Base-by-base conservation (phyloP, 148 eudicot genomes). In the Pharnaceum exiguum region DNA sequence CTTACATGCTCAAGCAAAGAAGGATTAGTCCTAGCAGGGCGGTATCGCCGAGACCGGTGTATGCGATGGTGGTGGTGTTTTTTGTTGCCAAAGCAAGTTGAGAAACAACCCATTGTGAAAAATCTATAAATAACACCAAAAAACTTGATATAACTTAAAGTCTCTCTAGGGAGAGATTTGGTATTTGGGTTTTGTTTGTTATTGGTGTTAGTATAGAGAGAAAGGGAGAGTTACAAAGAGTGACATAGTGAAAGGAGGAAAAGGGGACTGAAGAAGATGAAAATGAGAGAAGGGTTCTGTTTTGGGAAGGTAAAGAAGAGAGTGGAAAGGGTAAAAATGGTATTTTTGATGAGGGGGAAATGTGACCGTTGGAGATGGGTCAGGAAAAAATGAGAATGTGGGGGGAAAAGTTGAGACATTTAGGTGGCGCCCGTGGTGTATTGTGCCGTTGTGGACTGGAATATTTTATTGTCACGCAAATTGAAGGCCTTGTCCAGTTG, bases 81-180 rank as follows among this genome's bases (percentile, higher is more conserved):
- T n/a, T n/a, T n/a, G n/a, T n/a, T n/a, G n/a, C n/a, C n/a, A n/a
- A n/a, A n/a, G n/a, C n/a, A n/a, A n/a, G n/a, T n/a, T n/a, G 77
- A 27, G 47, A 78, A 75, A 36, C 80, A 82, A 2, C 87, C 79
- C 87, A 82, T 81, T 18, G 15, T 52, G 30, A 15, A 40, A 21
- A 27, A 46, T 13, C 5, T 19, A 45, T 36, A 45, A 5, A 27
- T 19, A 35, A 7, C n/a, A n/a, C n/a, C n/a, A n/a, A n/a, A n/a
- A n/a, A n/a, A n/a, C n/a, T n/a, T n/a, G n/a, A n/a, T n/a, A n/a
- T n/a, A n/a, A n/a, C n/a, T n/a, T n/a, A n/a, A n/a, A n/a, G 2
- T 3, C 4, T 3, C 0, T 12, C 0, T 9, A 21, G 59, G 42
- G 53, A 57, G 63, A 46, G 42, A 49, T 8, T 28, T 55, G 35